Percentiles rank a stretch among this genome's conserved stretches.
phyloP scores from a whole-genome alignment of 768 basidiomycete species.

The Pleurotus citrinopileatus region DNA sequence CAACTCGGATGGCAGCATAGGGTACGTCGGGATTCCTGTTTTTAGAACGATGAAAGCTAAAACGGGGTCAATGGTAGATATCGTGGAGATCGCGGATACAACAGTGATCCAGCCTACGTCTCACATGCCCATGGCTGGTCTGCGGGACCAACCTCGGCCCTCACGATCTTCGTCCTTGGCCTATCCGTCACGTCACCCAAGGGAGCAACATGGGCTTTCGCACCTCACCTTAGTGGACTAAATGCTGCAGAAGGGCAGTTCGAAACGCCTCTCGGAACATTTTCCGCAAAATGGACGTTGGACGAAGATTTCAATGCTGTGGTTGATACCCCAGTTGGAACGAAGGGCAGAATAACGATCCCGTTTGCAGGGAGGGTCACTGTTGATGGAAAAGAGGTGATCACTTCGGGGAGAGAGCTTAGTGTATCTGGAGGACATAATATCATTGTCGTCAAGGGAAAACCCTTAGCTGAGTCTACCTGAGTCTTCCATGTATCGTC shows the following conservation, averaged over 20 bases:
- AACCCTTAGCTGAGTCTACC: too few species aligned
- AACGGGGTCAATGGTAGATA: constrained; percentile 36
- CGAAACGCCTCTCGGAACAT: constrained; percentile 50
- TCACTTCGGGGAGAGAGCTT: not conserved
- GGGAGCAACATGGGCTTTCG: constrained; percentile 45
- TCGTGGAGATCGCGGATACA: constrained; percentile 51
- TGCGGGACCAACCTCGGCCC: constrained; percentile 52
- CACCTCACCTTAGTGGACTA: constrained; percentile 41
- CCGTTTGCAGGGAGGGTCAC: constrained; percentile 15
- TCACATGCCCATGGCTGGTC: constrained; percentile 63
- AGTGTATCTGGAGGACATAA: not conserved
- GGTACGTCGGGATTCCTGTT: constrained; percentile 25
- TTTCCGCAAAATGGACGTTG: constrained; percentile 42
- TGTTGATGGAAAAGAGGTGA: not conserved
- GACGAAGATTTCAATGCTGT: constrained; percentile 18
- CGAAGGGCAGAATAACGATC: constrained; percentile 26
- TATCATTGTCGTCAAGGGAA: not conserved
- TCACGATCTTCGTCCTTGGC: constrained; percentile 58
- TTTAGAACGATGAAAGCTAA: not conserved
- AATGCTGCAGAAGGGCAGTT: constrained; percentile 47
- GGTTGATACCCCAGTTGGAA: constrained; percentile 27
- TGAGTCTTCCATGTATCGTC: too few species aligned
- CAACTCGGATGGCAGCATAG: constrained; percentile 53
- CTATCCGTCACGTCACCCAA: constrained; percentile 44
- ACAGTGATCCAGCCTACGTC: constrained; percentile 55